Evolutionary conservation across 1,284 basidiomycete genomes (phyloP), one percentile per base, ranked within the genome.

Genomic region (Tylopilus sp.): DNA sequence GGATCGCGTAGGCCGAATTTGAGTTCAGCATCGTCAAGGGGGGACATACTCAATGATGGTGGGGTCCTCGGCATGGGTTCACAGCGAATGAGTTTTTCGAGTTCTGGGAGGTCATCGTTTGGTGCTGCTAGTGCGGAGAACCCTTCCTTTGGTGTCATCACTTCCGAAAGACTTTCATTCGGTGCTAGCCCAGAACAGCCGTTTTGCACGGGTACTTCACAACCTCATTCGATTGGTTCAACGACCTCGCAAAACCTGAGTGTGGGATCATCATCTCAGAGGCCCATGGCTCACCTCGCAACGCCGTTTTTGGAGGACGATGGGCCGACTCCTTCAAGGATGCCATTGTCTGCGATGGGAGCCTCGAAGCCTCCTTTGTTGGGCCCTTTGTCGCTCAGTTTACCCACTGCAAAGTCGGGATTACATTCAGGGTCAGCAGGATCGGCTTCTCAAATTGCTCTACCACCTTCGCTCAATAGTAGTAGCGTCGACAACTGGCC

Each of bases 1-100:
- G 58, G 54, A 3, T 59, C 59, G 15, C 63, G 58, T 30, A 52
- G 51, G 23, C 47, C 48, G n/a, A 65, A 59, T 48, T 39, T 65
- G 21, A 51, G 50, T 19, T 29, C 55, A 4, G 8, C 42, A 16
- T 53, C 59, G 13, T 61, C 63, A 25, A 59, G 46, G 38, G 54
- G 49, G 2, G 63, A 68, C 38, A 35, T 33, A 19, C 33, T 54
- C 15, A 50, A 18, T 43, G 63, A 68, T 6, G 61, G 42, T 21
- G 16, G 41, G 6, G n/a, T 19, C 18, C 38, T 61, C 34, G 50
- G 51, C 26, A 48, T 59, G 9, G 51, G 45, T 18, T 61, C 60
- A 9, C 64, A 62, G 31, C 49, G 57, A 16, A 33, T 57, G 15
- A 61, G 49, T 34, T 46, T 67, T 41, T 57, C 64, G 8, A 46